Percentiles rank a stretch among this genome's conserved stretches.
Evolutionary conservation across 2,329 filamentous ascomycete species (phyloP).

Genomic region (Cladosporium oxysporum): DNA sequence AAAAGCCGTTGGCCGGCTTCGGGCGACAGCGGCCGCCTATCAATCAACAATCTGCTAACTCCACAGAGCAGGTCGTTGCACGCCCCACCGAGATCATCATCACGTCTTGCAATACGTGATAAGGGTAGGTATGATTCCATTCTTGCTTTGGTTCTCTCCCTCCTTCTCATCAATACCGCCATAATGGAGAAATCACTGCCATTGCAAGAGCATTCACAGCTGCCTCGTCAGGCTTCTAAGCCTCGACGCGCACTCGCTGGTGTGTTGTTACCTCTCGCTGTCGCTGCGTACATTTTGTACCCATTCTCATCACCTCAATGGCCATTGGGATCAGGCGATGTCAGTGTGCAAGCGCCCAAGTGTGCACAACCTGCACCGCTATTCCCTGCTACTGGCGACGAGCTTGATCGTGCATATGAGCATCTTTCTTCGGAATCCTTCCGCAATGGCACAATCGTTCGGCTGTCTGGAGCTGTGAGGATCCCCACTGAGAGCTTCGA

Average conservation of each 20-base stretch:
- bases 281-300: constrained; percentile 8
- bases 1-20: constrained; percentile 2
- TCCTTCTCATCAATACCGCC: constrained; percentile 10
- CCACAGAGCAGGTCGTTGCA: constrained; percentile 15
- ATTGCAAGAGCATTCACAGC: constrained; percentile 25
- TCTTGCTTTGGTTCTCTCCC: neutral
- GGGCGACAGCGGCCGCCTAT: neutral
- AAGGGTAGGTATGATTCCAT: constrained; percentile 3
- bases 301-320: constrained; percentile 12
- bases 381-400: constrained; percentile 28
- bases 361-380: constrained; percentile 35
- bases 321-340: neutral
- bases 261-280: constrained; percentile 21
- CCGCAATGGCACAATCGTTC: constrained; percentile 41
- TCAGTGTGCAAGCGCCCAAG: constrained; percentile 13
- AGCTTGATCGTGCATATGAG: constrained; percentile 34
- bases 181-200: constrained; percentile 34
- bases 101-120: constrained; percentile 13
- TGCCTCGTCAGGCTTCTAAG: constrained; percentile 23
- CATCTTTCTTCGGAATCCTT: constrained; percentile 35
- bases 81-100: neutral
- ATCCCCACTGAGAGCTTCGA: constrained; percentile 60
- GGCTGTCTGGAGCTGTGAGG: constrained; percentile 57
- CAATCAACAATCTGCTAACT: constrained; percentile 7
- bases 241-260: constrained; percentile 24